phyloP scores from a whole-genome alignment of 805 yeast species.

The Ogataea zsoltii region DNA sequence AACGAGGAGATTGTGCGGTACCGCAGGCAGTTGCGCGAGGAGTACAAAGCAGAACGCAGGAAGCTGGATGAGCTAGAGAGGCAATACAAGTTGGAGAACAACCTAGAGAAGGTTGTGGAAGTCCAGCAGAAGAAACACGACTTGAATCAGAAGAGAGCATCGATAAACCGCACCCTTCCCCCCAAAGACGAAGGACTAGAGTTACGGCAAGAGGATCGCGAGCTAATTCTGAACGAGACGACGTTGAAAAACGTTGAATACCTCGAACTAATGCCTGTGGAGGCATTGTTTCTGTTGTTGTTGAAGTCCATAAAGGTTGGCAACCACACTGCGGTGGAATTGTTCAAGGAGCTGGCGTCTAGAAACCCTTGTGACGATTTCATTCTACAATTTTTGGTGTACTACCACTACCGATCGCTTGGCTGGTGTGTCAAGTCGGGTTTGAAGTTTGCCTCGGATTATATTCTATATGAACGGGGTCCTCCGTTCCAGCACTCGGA shows the following conservation, averaged over 20 bases:
- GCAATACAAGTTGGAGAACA: constrained; percentile 29
- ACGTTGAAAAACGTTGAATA: constrained; percentile 39
- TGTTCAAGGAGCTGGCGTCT: constrained; percentile 18
- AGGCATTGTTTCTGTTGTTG: constrained; percentile 65
- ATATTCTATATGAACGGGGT: constrained; percentile 79
- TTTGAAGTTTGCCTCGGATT: constrained; percentile 89
- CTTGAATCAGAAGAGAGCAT: constrained; percentile 23
- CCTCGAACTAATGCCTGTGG: constrained; percentile 74
- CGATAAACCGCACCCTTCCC: constrained; percentile 21
- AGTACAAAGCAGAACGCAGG: constrained; percentile 70
- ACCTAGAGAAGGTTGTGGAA: constrained; percentile 31
- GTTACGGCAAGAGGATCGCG: constrained; percentile 39
- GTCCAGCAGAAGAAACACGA: constrained; percentile 39
- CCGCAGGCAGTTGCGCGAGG: constrained; percentile 69
- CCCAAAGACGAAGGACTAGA: constrained; percentile 12
- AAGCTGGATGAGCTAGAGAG: constrained; percentile 51
- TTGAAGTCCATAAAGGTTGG: constrained; percentile 34
- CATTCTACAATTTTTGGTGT: constrained; percentile 63
- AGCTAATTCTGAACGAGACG: constrained; percentile 31
- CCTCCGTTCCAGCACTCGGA: constrained; percentile 97
- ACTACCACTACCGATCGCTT: constrained; percentile 81
- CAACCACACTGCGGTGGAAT: constrained; percentile 5
- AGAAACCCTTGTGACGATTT: constrained; percentile 38
- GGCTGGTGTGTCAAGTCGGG: constrained; percentile 97
- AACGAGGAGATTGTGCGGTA: constrained; percentile 77